Conservation (phyloP, 768 basidiomycete species). For the Boletus vermiculosoides region DNA sequence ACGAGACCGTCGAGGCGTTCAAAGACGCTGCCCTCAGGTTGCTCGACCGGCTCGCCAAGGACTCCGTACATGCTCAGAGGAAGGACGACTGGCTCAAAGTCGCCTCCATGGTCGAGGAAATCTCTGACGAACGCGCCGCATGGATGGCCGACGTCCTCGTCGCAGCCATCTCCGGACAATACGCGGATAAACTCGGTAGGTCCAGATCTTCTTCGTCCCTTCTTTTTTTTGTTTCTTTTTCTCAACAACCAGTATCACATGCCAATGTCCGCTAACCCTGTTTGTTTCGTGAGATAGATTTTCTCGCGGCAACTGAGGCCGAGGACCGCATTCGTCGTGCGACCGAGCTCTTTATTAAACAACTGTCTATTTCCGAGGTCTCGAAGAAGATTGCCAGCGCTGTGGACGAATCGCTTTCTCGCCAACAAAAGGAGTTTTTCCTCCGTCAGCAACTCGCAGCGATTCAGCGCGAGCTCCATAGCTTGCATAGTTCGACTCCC, state of each 20-base stretch:
- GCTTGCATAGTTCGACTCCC: constrained; percentile 41
- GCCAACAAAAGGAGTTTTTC: constrained; percentile 87
- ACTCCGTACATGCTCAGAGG: constrained; percentile 43
- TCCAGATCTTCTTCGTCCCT: constrained; percentile 2
- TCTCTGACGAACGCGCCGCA: constrained; percentile 57
- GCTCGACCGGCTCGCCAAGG: constrained; percentile 59
- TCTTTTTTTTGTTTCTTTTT: not conserved
- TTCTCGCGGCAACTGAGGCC: constrained; percentile 58
- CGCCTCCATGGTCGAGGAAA: constrained; percentile 69
- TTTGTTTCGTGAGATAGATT: constrained; percentile 38
- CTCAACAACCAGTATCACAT: not conserved
- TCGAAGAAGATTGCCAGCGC: constrained; percentile 77
- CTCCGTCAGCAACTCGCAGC: constrained; percentile 80
- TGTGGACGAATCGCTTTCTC: constrained; percentile 81
- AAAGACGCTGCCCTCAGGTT: constrained; percentile 64
- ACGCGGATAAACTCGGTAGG: constrained; percentile 70
- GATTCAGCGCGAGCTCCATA: constrained; percentile 72
- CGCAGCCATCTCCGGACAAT: constrained; percentile 54
- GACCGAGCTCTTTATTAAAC: constrained; percentile 70
- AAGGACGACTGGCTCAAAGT: constrained; percentile 71
- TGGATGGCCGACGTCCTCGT: constrained; percentile 82
- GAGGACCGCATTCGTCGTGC: constrained; percentile 65
- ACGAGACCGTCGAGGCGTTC: constrained; percentile 62
- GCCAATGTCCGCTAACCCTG: constrained; percentile 2
- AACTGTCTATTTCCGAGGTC: constrained; percentile 76